These are phyloP conservation scores for Paratinospora sagittata DNA, from an alignment of 164 flowering plant genomes.

Conservation along the genomic window DNA sequence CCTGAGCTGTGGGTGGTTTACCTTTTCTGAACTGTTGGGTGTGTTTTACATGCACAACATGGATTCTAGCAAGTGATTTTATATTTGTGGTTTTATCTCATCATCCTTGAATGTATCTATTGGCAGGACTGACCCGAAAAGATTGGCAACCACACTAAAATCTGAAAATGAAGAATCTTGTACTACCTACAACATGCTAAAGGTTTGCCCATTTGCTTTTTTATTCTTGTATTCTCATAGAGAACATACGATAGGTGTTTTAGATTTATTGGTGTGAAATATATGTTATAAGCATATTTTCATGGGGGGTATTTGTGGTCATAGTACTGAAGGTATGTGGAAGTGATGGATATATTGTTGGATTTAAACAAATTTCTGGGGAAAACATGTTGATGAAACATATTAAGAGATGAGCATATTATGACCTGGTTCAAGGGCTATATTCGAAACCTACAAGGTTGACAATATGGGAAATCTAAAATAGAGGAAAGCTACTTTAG, in stretches of 20 bases:
- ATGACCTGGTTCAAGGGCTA: too few relatives aligned
- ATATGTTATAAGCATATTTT: neutral
- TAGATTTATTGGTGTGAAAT: neutral
- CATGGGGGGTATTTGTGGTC: too few relatives aligned
- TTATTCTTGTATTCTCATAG: neutral
- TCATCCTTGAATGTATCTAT: neutral
- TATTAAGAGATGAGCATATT: too few relatives aligned
- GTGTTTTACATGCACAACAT: neutral
- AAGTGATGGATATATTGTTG: too few relatives aligned
- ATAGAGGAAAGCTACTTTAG: too few relatives aligned
- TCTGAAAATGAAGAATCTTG: slow-evolving; percentile 90
- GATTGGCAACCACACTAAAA: slow-evolving; percentile 52
- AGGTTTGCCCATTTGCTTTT: slow-evolving; percentile 40
- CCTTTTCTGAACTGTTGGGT: neutral
- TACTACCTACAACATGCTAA: slow-evolving; percentile 92
- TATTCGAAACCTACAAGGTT: too few relatives aligned
- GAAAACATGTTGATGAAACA: too few relatives aligned
- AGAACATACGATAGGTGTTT: neutral
- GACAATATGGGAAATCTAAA: too few relatives aligned
- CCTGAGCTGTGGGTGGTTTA: too few relatives aligned
- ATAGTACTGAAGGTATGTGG: too few relatives aligned
- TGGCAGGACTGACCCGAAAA: slow-evolving; percentile 72
- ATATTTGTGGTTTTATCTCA: neutral
- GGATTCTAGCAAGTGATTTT: neutral
- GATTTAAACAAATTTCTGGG: too few relatives aligned